Conservation (phyloP, 1,284 basidiomycete species). For the Malassezia globosa region DNA sequence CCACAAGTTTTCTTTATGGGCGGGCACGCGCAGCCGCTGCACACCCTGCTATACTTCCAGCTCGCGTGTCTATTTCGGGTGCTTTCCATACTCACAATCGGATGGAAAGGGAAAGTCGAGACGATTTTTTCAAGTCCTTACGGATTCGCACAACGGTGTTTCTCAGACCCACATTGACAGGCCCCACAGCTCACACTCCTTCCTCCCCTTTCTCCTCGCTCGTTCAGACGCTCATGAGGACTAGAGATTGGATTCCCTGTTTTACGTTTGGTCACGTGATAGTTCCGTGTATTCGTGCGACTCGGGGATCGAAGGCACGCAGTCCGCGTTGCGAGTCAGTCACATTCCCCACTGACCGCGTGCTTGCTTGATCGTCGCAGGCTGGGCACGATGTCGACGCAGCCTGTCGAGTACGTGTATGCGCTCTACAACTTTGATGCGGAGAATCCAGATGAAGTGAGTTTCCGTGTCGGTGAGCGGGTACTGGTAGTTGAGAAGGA, state of each 20-base stretch:
- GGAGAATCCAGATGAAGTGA: constrained; percentile 85
- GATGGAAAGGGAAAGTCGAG: too few species aligned
- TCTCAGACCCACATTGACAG: too few species aligned
- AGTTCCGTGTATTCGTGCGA: background rate
- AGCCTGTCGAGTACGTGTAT: constrained; percentile 36
- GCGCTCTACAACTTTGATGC: constrained; percentile 75
- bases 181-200: too few species aligned
- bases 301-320: background rate
- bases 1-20: background rate
- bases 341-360: background rate
- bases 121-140: too few species aligned
- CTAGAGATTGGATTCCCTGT: background rate
- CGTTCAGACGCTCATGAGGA: too few species aligned
- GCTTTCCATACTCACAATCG: too few species aligned
- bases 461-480: constrained; percentile 71
- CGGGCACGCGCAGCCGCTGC: background rate
- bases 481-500: constrained; percentile 87
- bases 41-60: too few species aligned
- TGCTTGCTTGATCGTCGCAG: too few species aligned
- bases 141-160: too few species aligned
- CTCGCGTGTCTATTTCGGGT: too few species aligned
- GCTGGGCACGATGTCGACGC: constrained; percentile 11
- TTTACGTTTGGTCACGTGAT: background rate
- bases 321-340: background rate
- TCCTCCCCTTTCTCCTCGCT: too few species aligned